Evolutionary conservation across 2,329 filamentous ascomycete genomes (phyloP).

Genomic region (Proliferodiscus dingleyae): DNA sequence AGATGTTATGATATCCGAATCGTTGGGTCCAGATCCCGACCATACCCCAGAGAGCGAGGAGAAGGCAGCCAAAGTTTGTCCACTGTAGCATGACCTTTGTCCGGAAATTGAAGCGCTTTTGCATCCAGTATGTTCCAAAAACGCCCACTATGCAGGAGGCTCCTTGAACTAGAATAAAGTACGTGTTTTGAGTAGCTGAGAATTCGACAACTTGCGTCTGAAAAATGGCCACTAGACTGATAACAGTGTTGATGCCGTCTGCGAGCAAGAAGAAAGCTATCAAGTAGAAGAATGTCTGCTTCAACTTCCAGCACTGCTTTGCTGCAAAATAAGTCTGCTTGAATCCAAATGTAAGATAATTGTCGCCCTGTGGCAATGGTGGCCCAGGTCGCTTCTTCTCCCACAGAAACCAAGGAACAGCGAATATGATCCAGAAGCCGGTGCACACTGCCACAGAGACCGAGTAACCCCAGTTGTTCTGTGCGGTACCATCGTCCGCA

Average conservation of each 20-base stretch:
- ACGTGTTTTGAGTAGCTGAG: conserved; percentile 27
- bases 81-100: conserved; percentile 30
- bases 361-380: conserved; percentile 23
- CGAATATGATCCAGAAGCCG: conserved; percentile 29
- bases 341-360: conserved; percentile 29
- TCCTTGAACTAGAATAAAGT: conserved; percentile 29
- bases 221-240: conserved; percentile 26
- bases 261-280: conserved; percentile 29
- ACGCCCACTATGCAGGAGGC: conserved; percentile 18
- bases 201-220: conserved; percentile 29
- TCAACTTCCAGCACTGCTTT: conserved; percentile 26
- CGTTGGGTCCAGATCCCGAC: conserved; percentile 29
- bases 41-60: conserved; percentile 28
- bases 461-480: conserved; percentile 31
- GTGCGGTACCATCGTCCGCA: conserved; percentile 20
- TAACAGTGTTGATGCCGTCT: conserved; percentile 26
- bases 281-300: conserved; percentile 29
- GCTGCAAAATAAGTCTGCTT: conserved; percentile 28
- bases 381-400: conserved; percentile 31
- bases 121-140: conserved; percentile 25
- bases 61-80: conserved; percentile 24
- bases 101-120: conserved; percentile 23
- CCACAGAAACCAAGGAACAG: conserved; percentile 30
- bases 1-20: conserved; percentile 28
- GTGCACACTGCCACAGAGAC: conserved; percentile 28